Evolutionary conservation across 1,284 basidiomycete genomes (phyloP), one percentile per base, ranked within the genome.

Genomic region (Ceratobasidium sp.): DNA sequence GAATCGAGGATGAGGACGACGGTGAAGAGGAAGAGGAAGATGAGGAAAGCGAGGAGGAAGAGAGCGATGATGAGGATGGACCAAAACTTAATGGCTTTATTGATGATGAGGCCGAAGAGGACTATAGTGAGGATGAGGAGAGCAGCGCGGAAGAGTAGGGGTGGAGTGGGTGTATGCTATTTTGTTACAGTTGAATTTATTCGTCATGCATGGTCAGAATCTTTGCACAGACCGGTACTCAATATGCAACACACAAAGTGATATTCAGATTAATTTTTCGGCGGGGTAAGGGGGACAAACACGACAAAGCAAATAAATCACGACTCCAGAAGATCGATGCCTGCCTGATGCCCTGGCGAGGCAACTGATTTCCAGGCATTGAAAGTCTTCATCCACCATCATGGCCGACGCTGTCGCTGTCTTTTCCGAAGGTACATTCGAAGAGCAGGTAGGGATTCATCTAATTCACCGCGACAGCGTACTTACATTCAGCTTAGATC

Each of bases 341-440:
- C 62, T 31, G 47, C 29, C 47, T 41, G 62, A 33, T 64, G 62
- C 62, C 62, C 36, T 15, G 31, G 7, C 57, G 57, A 62, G 62
- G 62, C 62, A 64, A 48, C 62, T 64, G 47, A 64, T 64, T 48
- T 48, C 48, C n/a, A 47, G 47, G 29, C 44, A 48, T 64, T 33
- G 27, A 60, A 60, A 59, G 45, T 72, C 67, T 60, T 56, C 66
- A 64, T 17, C 36, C 24, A 72, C 45, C 67, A 72, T 47, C 45
- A 72, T 72, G 67, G 82, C 90, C 79, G 94, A 96, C 85, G 92
- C 92, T 64, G 87, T 96, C 74, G 91, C 94, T 74, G 90, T 96
- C 79, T 95, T 94, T 80, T 90, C 93, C 29, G 95, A 96, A 83
- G 93, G 95, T 75, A 93, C 95, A 0, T 96, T 94, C 80, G 89